Conservation (phyloP, 2,329 filamentous ascomycete species). For the Aspergillus clavatus region DNA sequence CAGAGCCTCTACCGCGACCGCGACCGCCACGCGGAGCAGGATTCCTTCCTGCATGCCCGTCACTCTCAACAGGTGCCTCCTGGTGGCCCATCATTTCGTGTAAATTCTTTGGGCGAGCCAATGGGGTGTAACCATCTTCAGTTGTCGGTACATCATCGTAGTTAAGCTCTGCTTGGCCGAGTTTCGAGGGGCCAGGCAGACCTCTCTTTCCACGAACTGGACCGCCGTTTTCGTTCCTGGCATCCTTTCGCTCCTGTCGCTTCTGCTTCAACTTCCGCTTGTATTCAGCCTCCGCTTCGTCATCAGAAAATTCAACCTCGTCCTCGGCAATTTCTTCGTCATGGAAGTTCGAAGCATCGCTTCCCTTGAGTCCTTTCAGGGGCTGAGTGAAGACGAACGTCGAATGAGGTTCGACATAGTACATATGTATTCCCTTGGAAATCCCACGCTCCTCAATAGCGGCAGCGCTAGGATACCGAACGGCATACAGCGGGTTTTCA, state of each 20-base stretch:
- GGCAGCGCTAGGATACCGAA: slow-evolving; percentile 65
- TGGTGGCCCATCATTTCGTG: slow-evolving; percentile 45
- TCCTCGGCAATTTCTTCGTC: slow-evolving; percentile 85
- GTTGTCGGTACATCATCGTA: slow-evolving; percentile 58
- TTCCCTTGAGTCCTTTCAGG: slow-evolving; percentile 74
- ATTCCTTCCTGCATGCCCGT: slow-evolving; percentile 25
- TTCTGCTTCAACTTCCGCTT: slow-evolving; percentile 66
- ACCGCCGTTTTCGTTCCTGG: slow-evolving; percentile 40
- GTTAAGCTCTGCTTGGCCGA: slow-evolving; percentile 48
- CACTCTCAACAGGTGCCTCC: slow-evolving; percentile 34
- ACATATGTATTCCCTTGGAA: slow-evolving; percentile 65
- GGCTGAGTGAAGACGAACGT: slow-evolving; percentile 82
- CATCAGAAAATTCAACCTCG: slow-evolving; percentile 93
- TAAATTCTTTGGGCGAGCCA: slow-evolving; percentile 63
- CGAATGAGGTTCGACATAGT: slow-evolving; percentile 73
- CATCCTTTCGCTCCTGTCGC: slow-evolving; percentile 52
- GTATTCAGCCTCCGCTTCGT: slow-evolving; percentile 85
- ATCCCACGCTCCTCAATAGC: slow-evolving; percentile 66
- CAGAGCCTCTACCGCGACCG: slow-evolving; percentile 43
- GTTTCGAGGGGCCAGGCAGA: slow-evolving; percentile 35
- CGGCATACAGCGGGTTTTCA: slow-evolving; percentile 77
- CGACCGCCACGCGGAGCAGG: slow-evolving; percentile 43
- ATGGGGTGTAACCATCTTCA: slow-evolving; percentile 60
- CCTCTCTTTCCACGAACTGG: slow-evolving; percentile 35
- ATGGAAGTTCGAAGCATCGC: slow-evolving; percentile 89